A percentile compares a stretch with the other conserved stretches of the same genome.
phyloP scores from a whole-genome alignment of 306 rosid genomes.

The Boehmeria nivea region DNA sequence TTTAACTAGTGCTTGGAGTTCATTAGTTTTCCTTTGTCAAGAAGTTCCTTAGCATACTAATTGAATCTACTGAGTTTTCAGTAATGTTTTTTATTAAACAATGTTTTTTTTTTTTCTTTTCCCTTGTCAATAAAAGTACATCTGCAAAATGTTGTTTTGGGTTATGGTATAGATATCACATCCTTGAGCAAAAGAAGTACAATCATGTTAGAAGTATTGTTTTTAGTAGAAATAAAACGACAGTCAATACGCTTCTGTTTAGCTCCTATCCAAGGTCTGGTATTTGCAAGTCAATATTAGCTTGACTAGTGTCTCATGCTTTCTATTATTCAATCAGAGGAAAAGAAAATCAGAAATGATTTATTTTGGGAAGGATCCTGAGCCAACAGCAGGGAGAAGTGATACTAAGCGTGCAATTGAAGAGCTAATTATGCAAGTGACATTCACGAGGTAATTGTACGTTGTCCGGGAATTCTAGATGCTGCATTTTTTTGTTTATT shows the following conservation, averaged over 20 bases:
- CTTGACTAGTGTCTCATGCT: slow-evolving; percentile 14
- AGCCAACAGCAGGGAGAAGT: slow-evolving; percentile 29
- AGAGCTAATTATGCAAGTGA: slow-evolving; percentile 64
- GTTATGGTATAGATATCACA: not conserved
- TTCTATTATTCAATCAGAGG: slow-evolving; percentile 29
- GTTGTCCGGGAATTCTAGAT: too few relatives aligned
- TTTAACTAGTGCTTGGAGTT: not conserved
- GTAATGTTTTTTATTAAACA: too few relatives aligned
- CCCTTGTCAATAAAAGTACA: too few relatives aligned
- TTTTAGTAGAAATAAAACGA: too few relatives aligned
- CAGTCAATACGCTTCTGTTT: not conserved
- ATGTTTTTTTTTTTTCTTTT: too few relatives aligned
- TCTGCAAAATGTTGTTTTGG: not conserved
- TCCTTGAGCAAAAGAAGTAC: not conserved
- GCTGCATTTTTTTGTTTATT: too few relatives aligned
- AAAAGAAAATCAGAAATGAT: slow-evolving; percentile 31
- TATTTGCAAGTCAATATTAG: not conserved
- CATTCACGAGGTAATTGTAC: slow-evolving; percentile 95
- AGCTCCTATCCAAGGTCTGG: not conserved
- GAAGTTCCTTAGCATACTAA: not conserved
- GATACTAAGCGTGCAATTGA: slow-evolving; percentile 55
- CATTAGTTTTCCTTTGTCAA: not conserved
- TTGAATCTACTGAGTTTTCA: too few relatives aligned
- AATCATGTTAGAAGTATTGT: too few relatives aligned
- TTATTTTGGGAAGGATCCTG: slow-evolving; percentile 34